phyloP scores from a whole-genome alignment of 2,329 filamentous ascomycete species.

The Hortaea sp. region DNA sequence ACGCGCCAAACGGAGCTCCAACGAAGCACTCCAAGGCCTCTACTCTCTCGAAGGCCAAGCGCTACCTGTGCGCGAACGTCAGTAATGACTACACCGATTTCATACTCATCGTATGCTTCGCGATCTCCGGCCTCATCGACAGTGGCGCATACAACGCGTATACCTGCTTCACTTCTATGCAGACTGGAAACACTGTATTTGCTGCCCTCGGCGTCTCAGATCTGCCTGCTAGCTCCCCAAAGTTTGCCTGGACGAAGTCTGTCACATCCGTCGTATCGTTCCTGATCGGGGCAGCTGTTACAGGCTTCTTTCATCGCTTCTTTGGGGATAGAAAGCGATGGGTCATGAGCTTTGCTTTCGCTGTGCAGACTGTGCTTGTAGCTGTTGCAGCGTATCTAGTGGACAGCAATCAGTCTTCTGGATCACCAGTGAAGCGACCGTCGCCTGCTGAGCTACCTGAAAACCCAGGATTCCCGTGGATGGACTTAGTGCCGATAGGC shows the following conservation, averaged over 20 bases:
- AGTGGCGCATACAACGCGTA: slow-evolving; percentile 65
- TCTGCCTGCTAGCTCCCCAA: slow-evolving; percentile 25
- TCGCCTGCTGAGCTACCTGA: slow-evolving; percentile 8
- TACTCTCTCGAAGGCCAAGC: slow-evolving; percentile 1
- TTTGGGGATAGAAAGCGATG: slow-evolving; percentile 52
- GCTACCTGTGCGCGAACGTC: slow-evolving; percentile 6
- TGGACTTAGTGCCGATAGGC: slow-evolving; percentile 54
- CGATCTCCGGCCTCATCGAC: slow-evolving; percentile 66
- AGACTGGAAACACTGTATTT: slow-evolving; percentile 59
- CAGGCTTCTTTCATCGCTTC: slow-evolving; percentile 54
- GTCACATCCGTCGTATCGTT: slow-evolving; percentile 57
- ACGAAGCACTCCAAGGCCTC: not conserved
- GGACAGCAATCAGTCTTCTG: slow-evolving; percentile 13
- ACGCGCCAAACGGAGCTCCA: not conserved
- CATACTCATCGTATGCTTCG: slow-evolving; percentile 58
- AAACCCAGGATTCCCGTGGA: slow-evolving; percentile 8
- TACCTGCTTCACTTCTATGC: slow-evolving; percentile 69
- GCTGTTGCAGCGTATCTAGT: slow-evolving; percentile 29
- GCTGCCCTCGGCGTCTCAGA: slow-evolving; percentile 54
- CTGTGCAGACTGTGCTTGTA: slow-evolving; percentile 28
- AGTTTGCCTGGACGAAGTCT: slow-evolving; percentile 56
- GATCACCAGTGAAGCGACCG: slow-evolving; percentile 4
- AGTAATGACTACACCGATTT: slow-evolving; percentile 46
- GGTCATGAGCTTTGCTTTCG: slow-evolving; percentile 43
- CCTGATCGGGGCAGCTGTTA: slow-evolving; percentile 59